These are phyloP conservation scores for Cornus controversa DNA, from an alignment of 148 eudicot genomes.

Conservation along the genomic window DNA sequence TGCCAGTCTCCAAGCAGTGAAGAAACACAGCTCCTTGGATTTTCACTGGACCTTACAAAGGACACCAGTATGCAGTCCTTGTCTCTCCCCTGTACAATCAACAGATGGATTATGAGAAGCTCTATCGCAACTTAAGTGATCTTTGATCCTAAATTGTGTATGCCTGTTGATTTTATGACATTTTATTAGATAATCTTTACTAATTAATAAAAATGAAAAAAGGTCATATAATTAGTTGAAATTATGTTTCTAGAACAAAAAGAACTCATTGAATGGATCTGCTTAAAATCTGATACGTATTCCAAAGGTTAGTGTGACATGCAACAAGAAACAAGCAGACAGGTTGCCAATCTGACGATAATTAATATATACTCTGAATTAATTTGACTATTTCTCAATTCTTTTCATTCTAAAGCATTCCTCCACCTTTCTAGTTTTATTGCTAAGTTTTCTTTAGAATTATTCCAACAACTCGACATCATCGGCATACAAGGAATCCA, in stretches of 20 bases:
- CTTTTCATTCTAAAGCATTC: neutral
- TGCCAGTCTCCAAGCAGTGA: conserved; percentile 99
- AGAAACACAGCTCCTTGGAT: conserved; percentile 60
- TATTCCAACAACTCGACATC: too few species aligned
- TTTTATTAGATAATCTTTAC: neutral
- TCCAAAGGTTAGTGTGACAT: neutral
- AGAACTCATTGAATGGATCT: neutral
- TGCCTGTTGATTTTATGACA: neutral
- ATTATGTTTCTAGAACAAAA: neutral
- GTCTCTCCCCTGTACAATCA: conserved; percentile 74
- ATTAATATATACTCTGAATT: too few species aligned
- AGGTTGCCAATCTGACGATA: too few species aligned
- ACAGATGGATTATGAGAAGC: conserved; percentile 2
- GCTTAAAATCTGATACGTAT: neutral
- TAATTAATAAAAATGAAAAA: neutral
- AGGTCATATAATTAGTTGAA: neutral
- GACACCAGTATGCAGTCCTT: conserved; percentile 93
- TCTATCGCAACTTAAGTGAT: too few species aligned
- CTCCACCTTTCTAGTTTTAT: neutral
- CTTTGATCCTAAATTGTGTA: neutral
- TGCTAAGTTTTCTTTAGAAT: neutral
- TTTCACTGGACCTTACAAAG: conserved; percentile 74
- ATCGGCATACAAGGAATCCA: neutral
- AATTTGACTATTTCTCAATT: too few species aligned
- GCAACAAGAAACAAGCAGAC: neutral